phyloP scores from a whole-genome alignment of 192 early-diverging fungal species.

The Backusella macrospora region DNA sequence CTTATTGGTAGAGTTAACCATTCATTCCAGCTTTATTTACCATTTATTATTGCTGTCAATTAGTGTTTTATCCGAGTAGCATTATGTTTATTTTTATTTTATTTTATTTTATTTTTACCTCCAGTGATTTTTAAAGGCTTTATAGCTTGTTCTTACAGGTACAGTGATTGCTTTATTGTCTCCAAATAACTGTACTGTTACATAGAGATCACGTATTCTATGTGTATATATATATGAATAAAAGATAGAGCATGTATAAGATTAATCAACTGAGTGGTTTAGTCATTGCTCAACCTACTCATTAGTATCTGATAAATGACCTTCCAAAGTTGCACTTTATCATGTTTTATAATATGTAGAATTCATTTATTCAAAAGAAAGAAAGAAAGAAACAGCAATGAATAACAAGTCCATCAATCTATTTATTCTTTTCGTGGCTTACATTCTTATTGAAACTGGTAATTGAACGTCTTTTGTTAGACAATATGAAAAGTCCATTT shows the following conservation, averaged over 20 bases:
- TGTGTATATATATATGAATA: neutral
- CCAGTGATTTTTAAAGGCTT: constrained; percentile 64
- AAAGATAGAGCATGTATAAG: constrained; percentile 29
- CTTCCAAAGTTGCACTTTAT: constrained; percentile 43
- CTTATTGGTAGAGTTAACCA: constrained; percentile 90
- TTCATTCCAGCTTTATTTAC: constrained; percentile 81
- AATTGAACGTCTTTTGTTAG: constrained; percentile 66
- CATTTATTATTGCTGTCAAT: neutral
- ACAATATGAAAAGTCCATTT: constrained; percentile 76
- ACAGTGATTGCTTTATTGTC: constrained; percentile 69
- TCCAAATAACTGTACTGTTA: constrained; percentile 68
- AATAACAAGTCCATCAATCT: neutral
- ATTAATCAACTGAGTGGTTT: constrained; percentile 34
- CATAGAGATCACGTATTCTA: constrained; percentile 62
- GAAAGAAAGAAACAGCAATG: too few species aligned
- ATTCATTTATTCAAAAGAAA: neutral
- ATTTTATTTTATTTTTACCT: constrained; percentile 38
- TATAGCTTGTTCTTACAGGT: constrained; percentile 68
- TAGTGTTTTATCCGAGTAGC: neutral
- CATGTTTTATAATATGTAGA: neutral
- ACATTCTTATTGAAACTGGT: constrained; percentile 67
- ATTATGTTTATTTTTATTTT: neutral
- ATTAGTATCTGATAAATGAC: constrained; percentile 8
- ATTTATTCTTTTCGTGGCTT: constrained; percentile 6
- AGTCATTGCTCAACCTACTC: neutral